Evolutionary conservation across 352 stramenopile genomes (phyloP).

Genomic region (Phytophthora pistaciae): DNA sequence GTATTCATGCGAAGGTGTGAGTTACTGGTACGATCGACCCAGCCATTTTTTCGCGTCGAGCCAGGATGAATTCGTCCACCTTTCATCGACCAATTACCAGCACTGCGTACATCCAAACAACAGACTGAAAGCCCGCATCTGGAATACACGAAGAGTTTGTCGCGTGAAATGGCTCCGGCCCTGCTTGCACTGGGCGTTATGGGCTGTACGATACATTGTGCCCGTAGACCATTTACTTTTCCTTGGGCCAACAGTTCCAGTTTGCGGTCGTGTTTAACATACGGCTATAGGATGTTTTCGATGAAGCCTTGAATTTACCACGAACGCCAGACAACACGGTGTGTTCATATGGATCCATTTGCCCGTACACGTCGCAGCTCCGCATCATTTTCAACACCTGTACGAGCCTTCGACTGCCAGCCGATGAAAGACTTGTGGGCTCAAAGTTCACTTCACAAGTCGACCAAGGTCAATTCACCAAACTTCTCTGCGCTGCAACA

Average conservation of each 20-base stretch:
- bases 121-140: constrained; percentile 7
- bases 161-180: constrained; percentile 4
- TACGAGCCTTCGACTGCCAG: neutral
- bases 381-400: constrained; percentile 17
- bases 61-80: neutral
- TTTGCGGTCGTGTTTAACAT: constrained; percentile 9
- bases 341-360: constrained; percentile 17
- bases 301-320: neutral
- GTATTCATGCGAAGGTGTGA: no score
- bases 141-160: constrained; percentile 27
- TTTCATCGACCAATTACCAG: no score
- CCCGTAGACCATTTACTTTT: constrained; percentile 3
- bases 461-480: constrained; percentile 19
- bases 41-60: constrained; percentile 8
- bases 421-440: constrained; percentile 11
- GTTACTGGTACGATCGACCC: neutral
- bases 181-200: neutral
- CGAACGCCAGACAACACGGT: constrained; percentile 3
- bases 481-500: constrained; percentile 12
- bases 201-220: neutral
- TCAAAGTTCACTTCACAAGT: constrained; percentile 4
- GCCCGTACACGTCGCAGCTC: constrained; percentile 18
- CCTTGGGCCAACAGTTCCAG: constrained; percentile 15
- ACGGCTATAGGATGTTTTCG: constrained; percentile 9
- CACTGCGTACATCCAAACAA: constrained; percentile 8